Conservation (phyloP, 257 asterid genomes). For the Rehmannia glutinosa region DNA sequence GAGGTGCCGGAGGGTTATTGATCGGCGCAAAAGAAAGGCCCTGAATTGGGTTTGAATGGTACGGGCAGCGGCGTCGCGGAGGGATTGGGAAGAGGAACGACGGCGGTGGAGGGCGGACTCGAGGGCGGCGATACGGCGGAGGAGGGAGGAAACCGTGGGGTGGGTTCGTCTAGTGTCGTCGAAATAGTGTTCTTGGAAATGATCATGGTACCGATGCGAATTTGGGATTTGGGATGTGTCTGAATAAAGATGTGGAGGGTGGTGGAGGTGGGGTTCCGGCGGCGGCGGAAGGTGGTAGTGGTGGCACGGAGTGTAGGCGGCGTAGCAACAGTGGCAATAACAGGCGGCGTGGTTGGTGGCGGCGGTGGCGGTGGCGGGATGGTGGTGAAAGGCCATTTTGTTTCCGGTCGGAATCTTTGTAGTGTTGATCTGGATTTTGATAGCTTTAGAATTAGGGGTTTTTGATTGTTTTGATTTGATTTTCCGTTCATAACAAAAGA, state of each 20-base stretch:
- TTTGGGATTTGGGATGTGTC: constrained; percentile 28
- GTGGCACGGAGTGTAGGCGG: constrained; percentile 27
- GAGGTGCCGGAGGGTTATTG: constrained; percentile 79
- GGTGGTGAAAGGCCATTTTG: constrained; percentile 57
- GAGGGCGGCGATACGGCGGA: constrained; percentile 70
- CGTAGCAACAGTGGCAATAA: constrained; percentile 27
- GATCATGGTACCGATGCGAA: constrained; percentile 10
- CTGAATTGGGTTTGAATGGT: constrained; percentile 79
- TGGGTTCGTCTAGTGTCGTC: constrained; percentile 18
- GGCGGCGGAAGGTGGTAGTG: constrained; percentile 31
- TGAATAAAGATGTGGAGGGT: constrained; percentile 23
- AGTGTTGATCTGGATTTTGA: background rate
- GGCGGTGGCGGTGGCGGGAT: constrained; percentile 17
- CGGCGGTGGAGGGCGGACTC: constrained; percentile 58
- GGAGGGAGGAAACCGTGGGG: constrained; percentile 50
- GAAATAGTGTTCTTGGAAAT: constrained; percentile 20
- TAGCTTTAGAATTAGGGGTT: too few species aligned
- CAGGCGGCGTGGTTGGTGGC: constrained; percentile 14
- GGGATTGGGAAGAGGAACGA: constrained; percentile 36
- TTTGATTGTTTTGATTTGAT: too few species aligned
- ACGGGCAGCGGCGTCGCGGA: constrained; percentile 74
- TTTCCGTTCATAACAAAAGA: too few species aligned
- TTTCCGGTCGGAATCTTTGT: constrained; percentile 18
- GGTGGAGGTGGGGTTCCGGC: constrained; percentile 33
- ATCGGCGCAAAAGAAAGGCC: constrained; percentile 71